Base-by-base conservation (phyloP, 2,329 filamentous ascomycete species). In the Fusarium clavum region DNA sequence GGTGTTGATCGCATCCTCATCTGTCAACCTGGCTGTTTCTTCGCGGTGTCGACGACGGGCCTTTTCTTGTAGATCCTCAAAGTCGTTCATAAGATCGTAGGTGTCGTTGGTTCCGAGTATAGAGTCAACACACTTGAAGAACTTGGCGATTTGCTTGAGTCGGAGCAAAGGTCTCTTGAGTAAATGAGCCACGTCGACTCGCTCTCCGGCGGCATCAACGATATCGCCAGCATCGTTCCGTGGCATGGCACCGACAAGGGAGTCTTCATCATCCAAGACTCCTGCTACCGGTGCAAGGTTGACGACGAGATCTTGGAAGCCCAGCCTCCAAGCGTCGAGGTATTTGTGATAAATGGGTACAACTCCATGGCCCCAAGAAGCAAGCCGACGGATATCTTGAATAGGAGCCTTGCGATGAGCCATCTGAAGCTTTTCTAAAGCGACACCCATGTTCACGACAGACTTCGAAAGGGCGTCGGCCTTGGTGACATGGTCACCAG, bases 301-400 rank as follows among this genome's bases (percentile, higher is more conserved):
- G 73, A 99, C 93, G 52, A 98, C 90, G 22, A 99, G 89, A 77
- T 97, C 94, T 75, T 97, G 92, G 79, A 98, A 99, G 1, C 96
- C 96, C 49, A 98, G 86, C 30, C 94, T 88, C 96, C 96, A 99
- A 10, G 92, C 90, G 76, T 90, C 89, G 32, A 98, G 85, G 78
- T 98, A 99, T 75, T 93, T 91, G 65, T 90, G 86, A 78, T 99
- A 99, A 12, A 95, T 87, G 58, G 90, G 89, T 47, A 92, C 88
- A 1, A 93, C 90, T 22, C 88, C 89, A 59, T 94, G 88, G 3
- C 94, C 92, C 96, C 96, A 99, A 43, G 85, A 86, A 12, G 97
- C 84, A 55, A 99, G 85, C 16, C 88, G 86, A 61, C 92, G 87
- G 3, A 92, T 83, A 70, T 96, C 90, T 24, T 90, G 85, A 53